Evolutionary conservation across 2,329 filamentous ascomycete species (phyloP), one percentile per base, ranked within the genome.

Genomic region (Calonectria montana): DNA sequence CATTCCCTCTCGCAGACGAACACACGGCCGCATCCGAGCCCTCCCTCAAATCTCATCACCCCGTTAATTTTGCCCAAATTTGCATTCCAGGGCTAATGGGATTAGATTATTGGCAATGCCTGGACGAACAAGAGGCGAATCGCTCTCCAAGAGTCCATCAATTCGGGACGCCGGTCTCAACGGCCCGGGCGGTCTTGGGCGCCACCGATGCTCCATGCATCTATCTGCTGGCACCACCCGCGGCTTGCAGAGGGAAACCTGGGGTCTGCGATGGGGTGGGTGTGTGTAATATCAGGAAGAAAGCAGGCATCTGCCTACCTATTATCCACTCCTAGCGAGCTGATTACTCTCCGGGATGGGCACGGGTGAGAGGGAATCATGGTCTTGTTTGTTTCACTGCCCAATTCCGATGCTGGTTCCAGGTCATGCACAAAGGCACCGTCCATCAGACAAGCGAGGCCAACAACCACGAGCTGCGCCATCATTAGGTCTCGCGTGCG

Each of bases 201-300:
- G 59, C 63, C 37, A 50, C 63, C 25, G 63, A 61, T 43, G 48
- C 50, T 67, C 55, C 59, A 70, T 71, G 64, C 74, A 59, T 65
- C 67, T 43, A 69, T 77, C 61, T 62, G 77, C 69, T 78, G 77
- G 77, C 77, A 78, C 77, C 77, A 77, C 73, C 75, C 70, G 64
- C 65, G 50, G 75, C 77, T 75, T 73, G 77, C 66, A 71, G 47
- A 43, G 41, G 31, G 23, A 53, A 74, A 70, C 76, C 75, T 27
- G 65, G 50, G 35, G n/a, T 37, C 29, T 29, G n/a, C n/a, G 53
- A 37, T n/a, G n/a, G 53, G 53, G 53, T 21, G 53, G 53, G 53
- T 21, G 65, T 35, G 50, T 43, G 47, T 18, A 21, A 10, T 8
- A 15, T 18, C 31, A 39, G 25, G 21, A 45, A 45, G 21, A 45